These are phyloP conservation scores for Zasmidium citrigriseum DNA, from an alignment of 2,329 filamentous ascomycete genomes.

Conservation along the genomic window DNA sequence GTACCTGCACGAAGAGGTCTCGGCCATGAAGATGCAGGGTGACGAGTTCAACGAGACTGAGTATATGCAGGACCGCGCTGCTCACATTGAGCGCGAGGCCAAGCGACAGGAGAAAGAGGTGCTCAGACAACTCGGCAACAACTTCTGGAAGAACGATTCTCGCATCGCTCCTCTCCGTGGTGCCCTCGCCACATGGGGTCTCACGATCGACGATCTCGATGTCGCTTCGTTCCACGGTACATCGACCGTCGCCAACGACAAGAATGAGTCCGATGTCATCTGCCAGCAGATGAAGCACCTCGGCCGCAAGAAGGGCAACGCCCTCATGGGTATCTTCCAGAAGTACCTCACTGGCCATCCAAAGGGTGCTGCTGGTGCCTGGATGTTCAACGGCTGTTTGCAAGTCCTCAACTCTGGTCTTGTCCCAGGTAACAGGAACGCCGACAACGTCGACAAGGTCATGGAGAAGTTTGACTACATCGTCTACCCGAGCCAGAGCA, in stretches of 20 bases:
- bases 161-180: slow-evolving; percentile 93
- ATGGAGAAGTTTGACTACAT: slow-evolving; percentile 99
- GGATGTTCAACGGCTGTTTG: slow-evolving; percentile 99
- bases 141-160: slow-evolving; percentile 96
- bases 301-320: slow-evolving; percentile 94
- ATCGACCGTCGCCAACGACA: slow-evolving; percentile 97
- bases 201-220: slow-evolving; percentile 92
- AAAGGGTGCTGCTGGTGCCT: slow-evolving; percentile 97
- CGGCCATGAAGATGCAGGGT: slow-evolving; percentile 82
- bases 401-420: slow-evolving; percentile 93
- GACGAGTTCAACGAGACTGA: slow-evolving; percentile 75
- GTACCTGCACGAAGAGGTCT: slow-evolving; percentile 88
- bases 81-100: slow-evolving; percentile 86
- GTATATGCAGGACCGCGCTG: slow-evolving; percentile 80
- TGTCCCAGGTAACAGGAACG: slow-evolving; percentile 95
- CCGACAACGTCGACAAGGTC: slow-evolving; percentile 92
- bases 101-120: slow-evolving; percentile 90
- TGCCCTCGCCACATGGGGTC: slow-evolving; percentile 94
- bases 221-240: slow-evolving; percentile 99
- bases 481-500: slow-evolving; percentile 89
- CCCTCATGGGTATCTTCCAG: slow-evolving; percentile 95
- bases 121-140: slow-evolving; percentile 89
- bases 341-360: slow-evolving; percentile 98
- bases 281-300: slow-evolving; percentile 95
- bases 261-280: slow-evolving; percentile 98